Conservation (phyloP, 2,329 filamentous ascomycete genomes). For the Anisogramma anomala region DNA sequence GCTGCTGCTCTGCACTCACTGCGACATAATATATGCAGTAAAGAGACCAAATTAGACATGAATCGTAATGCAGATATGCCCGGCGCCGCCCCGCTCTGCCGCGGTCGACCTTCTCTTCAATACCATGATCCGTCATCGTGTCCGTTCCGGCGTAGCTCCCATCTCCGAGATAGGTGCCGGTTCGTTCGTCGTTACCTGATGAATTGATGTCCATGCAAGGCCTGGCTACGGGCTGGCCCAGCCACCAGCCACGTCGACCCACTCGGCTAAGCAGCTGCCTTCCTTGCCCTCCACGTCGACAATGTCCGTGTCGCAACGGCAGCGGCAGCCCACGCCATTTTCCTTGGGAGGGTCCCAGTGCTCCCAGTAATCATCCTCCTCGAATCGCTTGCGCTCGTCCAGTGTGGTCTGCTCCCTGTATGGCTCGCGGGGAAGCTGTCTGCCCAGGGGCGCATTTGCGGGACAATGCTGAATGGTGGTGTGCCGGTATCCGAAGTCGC, state of each 20-base stretch:
- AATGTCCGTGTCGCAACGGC: conserved; percentile 93
- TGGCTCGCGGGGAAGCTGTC: conserved; percentile 69
- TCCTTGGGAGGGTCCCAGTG: conserved; percentile 77
- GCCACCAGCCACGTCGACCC: conserved; percentile 93
- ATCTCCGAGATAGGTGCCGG: neutral
- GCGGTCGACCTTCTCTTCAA: neutral
- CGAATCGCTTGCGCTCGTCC: conserved; percentile 71
- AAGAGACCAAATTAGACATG: conserved; percentile 10
- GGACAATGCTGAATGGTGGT: conserved; percentile 98
- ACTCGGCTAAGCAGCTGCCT: conserved; percentile 86
- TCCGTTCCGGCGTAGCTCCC: conserved; percentile 3
- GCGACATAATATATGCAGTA: conserved; percentile 5
- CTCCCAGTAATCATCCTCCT: conserved; percentile 96
- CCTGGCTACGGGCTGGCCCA: conserved; percentile 50
- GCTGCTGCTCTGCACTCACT: conserved; percentile 7
- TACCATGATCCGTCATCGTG: conserved; percentile 5
- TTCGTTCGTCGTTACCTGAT: neutral
- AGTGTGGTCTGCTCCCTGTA: conserved; percentile 71
- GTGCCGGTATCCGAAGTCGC: conserved; percentile 95
- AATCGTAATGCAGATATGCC: conserved; percentile 7
- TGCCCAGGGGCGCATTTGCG: conserved; percentile 71
- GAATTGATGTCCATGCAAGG: neutral
- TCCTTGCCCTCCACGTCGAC: conserved; percentile 96
- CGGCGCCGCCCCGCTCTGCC: neutral
- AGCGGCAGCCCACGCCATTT: conserved; percentile 93